Conservation (phyloP, 106 monocot genomes). For the Acorus calamus region DNA sequence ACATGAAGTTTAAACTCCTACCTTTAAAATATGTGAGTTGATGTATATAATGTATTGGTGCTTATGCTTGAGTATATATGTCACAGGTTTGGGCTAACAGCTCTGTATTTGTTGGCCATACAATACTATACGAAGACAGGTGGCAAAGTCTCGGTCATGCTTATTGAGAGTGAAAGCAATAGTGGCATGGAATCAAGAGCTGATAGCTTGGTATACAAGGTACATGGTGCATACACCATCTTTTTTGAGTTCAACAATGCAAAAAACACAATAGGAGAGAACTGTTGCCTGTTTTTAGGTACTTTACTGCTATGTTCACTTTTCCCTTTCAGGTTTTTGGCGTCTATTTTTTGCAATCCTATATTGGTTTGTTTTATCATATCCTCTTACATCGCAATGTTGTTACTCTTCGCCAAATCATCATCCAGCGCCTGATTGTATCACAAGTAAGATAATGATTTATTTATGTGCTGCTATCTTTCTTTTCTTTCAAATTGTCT, state of each 20-base stretch:
- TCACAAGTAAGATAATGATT: constrained; percentile 48
- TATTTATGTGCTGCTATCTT: background rate
- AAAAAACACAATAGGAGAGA: too few species aligned
- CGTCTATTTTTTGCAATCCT: constrained; percentile 93
- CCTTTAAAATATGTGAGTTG: too few species aligned
- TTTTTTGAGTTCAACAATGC: background rate
- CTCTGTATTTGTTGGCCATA: constrained; percentile 64
- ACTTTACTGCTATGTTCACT: background rate
- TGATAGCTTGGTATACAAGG: constrained; percentile 92
- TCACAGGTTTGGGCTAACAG: constrained; percentile 64
- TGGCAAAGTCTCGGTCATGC: constrained; percentile 66
- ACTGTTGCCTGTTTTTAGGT: background rate
- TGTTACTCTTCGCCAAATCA: constrained; percentile 56
- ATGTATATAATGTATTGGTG: too few species aligned
- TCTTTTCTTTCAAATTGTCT: background rate
- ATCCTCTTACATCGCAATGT: constrained; percentile 57
- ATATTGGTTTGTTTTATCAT: constrained; percentile 92
- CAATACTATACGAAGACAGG: constrained; percentile 88
- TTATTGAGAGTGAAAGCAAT: constrained; percentile 74
- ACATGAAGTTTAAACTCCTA: too few species aligned
- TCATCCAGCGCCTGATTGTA: constrained; percentile 79
- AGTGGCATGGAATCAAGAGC: constrained; percentile 77
- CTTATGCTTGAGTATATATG: background rate
- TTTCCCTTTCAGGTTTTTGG: constrained; percentile 64
- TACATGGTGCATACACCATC: constrained; percentile 2